phyloP scores from a whole-genome alignment of 2,329 filamentous ascomycete genomes.

The Phaeosphaeria sp. region DNA sequence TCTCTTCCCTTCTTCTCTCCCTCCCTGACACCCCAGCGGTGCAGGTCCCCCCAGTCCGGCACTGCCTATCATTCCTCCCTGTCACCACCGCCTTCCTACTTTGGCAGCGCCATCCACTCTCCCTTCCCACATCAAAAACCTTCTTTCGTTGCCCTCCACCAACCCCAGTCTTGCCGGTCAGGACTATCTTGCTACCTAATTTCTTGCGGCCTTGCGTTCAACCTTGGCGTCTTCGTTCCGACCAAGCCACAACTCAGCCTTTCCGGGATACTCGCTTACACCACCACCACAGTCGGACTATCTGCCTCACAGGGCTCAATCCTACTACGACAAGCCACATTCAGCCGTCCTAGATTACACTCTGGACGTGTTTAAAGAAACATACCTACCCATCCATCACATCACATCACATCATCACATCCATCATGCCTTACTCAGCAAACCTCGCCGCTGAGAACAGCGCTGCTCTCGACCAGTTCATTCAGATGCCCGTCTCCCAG shows the following conservation, averaged over 20 bases:
- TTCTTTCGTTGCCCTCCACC: slow-evolving; percentile 27
- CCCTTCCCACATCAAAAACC: slow-evolving; percentile 24
- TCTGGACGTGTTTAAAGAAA: slow-evolving; percentile 24
- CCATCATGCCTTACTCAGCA: slow-evolving; percentile 54
- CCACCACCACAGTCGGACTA: slow-evolving; percentile 34
- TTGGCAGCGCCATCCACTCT: slow-evolving; percentile 39
- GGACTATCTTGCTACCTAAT: slow-evolving; percentile 36
- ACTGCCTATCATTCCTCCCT: slow-evolving; percentile 31
- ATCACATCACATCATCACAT: slow-evolving; percentile 19
- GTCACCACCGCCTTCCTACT: slow-evolving; percentile 26
- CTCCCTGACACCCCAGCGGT: slow-evolving; percentile 37
- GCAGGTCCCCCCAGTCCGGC: slow-evolving; percentile 35
- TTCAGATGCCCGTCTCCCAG: slow-evolving; percentile 75
- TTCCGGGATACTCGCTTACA: slow-evolving; percentile 45
- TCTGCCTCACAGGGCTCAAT: slow-evolving; percentile 43
- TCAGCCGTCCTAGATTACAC: slow-evolving; percentile 9
- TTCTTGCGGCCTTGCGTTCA: slow-evolving; percentile 34
- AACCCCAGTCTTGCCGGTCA: slow-evolving; percentile 40
- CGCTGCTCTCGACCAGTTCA: slow-evolving; percentile 78
- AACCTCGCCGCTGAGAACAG: slow-evolving; percentile 64
- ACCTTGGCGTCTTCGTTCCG: slow-evolving; percentile 27
- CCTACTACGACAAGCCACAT: slow-evolving; percentile 14
- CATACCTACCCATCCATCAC: slow-evolving; percentile 15
- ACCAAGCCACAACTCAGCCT: slow-evolving; percentile 39
- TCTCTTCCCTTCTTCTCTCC: slow-evolving; percentile 27